A percentile compares a stretch with the other conserved stretches of the same genome.
Evolutionary conservation across 2,329 filamentous ascomycete genomes (phyloP).

Genomic region (Neonectria magnoliae): DNA sequence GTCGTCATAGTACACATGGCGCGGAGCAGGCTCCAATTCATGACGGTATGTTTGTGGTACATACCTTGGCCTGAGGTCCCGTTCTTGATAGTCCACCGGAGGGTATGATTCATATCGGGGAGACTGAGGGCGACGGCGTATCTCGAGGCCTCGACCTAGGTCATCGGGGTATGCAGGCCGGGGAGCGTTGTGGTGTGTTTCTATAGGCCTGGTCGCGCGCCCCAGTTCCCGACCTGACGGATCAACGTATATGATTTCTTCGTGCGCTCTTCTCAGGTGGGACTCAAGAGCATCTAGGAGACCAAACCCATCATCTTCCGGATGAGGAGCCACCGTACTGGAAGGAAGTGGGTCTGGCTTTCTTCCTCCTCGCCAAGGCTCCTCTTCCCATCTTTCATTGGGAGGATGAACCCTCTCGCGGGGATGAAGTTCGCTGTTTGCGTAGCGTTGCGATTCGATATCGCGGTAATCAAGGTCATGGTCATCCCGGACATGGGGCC

Average conservation of each 20-base stretch:
- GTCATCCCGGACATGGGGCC: slow-evolving; percentile 20
- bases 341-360: not conserved
- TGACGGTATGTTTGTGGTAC: slow-evolving; percentile 17
- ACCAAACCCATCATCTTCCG: slow-evolving; percentile 3
- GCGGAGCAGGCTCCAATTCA: slow-evolving; percentile 13
- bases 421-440: not conserved
- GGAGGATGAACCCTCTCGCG: not conserved
- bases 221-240: slow-evolving; percentile 38
- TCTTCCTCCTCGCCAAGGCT: not conserved
- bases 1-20: slow-evolving; percentile 25
- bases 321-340: not conserved
- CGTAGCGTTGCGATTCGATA: slow-evolving; percentile 28
- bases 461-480: slow-evolving; percentile 29
- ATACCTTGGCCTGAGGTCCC: slow-evolving; percentile 20
- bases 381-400: not conserved
- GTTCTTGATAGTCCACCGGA: slow-evolving; percentile 23
- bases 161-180: slow-evolving; percentile 20
- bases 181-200: slow-evolving; percentile 23
- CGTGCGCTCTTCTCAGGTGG: slow-evolving; percentile 21
- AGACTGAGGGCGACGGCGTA: slow-evolving; percentile 3
- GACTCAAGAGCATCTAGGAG: slow-evolving; percentile 9
- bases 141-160: slow-evolving; percentile 13
- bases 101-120: slow-evolving; percentile 24
- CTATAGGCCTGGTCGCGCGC: slow-evolving; percentile 31
- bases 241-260: slow-evolving; percentile 42